Percentiles rank a stretch among this genome's conserved stretches.
These are phyloP conservation scores for Daldinia bambusicola DNA, from an alignment of 495 filamentous ascomycete species.

Conservation along the genomic window DNA sequence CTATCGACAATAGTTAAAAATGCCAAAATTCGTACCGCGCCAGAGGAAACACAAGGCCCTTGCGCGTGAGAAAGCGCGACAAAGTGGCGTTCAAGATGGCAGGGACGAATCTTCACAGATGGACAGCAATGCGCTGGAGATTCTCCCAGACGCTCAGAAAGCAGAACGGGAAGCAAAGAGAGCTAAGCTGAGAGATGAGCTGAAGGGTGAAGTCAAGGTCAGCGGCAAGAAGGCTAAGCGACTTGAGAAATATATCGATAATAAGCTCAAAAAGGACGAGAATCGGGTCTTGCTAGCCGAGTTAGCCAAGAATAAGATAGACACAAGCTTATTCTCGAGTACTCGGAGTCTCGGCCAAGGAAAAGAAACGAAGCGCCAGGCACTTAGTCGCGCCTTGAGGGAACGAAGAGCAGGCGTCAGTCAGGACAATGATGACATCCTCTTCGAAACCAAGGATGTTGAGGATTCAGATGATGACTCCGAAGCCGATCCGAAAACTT, in stretches of 20 bases:
- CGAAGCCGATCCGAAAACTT: constrained; percentile 25
- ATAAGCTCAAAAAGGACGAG: constrained; percentile 93
- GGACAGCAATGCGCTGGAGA: constrained; percentile 78
- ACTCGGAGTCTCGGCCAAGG: constrained; percentile 76
- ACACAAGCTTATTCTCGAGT: constrained; percentile 81
- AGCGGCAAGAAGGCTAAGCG: constrained; percentile 93
- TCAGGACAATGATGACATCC: constrained; percentile 49
- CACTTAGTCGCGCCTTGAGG: constrained; percentile 65
- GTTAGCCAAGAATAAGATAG: constrained; percentile 78
- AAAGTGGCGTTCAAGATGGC: constrained; percentile 49
- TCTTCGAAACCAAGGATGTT: constrained; percentile 49
- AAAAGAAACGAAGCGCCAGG: constrained; percentile 72
- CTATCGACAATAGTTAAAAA: constrained; percentile 54
- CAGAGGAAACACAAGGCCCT: constrained; percentile 81
- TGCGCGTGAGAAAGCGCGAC: constrained; percentile 63
- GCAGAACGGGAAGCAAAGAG: constrained; percentile 75
- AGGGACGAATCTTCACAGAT: constrained; percentile 39
- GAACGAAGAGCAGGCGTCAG: constrained; percentile 69
- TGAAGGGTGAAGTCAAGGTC: constrained; percentile 79
- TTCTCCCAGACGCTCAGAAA: constrained; percentile 70
- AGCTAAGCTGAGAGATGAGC: constrained; percentile 62
- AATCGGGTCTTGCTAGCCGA: constrained; percentile 85
- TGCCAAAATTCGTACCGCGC: constrained; percentile 79
- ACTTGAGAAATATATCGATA: constrained; percentile 97
- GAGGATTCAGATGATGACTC: constrained; percentile 51